Evolutionary conservation across 805 yeast species (phyloP), one percentile per base, ranked within the genome.

Genomic region (Hanseniaspora thailandica): DNA sequence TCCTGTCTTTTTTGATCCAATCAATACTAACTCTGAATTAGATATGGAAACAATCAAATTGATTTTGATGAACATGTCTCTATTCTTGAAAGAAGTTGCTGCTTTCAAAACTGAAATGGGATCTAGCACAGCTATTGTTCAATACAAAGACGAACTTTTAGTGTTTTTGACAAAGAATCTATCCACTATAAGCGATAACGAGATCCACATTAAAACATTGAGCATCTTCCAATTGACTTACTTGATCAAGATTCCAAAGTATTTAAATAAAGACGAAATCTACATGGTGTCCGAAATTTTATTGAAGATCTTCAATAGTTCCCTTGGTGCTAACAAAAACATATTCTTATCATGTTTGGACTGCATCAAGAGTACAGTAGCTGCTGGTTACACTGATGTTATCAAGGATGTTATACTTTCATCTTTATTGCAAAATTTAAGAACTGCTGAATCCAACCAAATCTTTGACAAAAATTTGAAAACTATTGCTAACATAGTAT

Each of bases 81-180:
- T 76, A 55, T 73, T 86, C 56, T 64, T 80, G 19, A 74, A 70
- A 39, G 54, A 41, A 15, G 43, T 35, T 5, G 30, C 54, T 34
- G 47, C 36, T n/a, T 50, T 50, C 15, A 26, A 50, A 17, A 20
- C 43, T 2, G 23, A 38, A 28, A 34, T 50, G 33, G 17, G 22
- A 5, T 15, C 38, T 8, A 38, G 47, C 12, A 69, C 83, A 0
- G 66, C 71, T 8, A 63, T 85, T 49, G 58, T 65, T 15, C 58
- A 63, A 7, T 76, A 69, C 63, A 81, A 84, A 57, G 95, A 88
- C 60, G 80, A 80, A 38, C 69, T 89, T 15, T 66, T 88, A 30
- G 77, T 81, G 52, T 69, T 82, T 41, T 64, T 86, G 58, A 80
- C 88, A n/a, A 81, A 78, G 61, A 74, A 86, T 5, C 70, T 89